These are phyloP conservation scores for Ceratocystis huliohia DNA, from an alignment of 2,329 filamentous ascomycete species.

Conservation along the genomic window DNA sequence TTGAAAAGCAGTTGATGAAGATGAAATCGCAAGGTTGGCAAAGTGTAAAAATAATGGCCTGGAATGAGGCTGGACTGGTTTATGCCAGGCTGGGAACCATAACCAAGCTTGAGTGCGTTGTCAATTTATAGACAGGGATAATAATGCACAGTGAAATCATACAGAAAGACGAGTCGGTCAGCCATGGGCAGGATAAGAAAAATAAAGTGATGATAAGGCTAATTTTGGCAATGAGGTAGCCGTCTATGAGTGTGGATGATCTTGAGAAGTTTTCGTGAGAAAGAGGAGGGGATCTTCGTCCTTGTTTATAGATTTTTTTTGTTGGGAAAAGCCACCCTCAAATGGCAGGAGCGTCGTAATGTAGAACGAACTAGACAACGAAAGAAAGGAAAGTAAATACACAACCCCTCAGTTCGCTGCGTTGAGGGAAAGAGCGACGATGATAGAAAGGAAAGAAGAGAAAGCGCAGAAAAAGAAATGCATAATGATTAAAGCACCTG, in stretches of 20 bases:
- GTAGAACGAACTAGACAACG: neutral
- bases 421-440: neutral
- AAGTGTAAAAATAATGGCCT: neutral
- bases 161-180: neutral
- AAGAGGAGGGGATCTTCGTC: neutral
- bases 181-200: neutral
- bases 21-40: slow-evolving; percentile 2
- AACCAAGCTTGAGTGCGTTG: neutral
- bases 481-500: too few species aligned
- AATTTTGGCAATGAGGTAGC: neutral
- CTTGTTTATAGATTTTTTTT: too few species aligned
- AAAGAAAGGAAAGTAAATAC: neutral
- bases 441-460: neutral
- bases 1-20: neutral
- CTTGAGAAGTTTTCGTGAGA: neutral
- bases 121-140: slow-evolving; percentile 2
- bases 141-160: neutral
- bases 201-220: neutral
- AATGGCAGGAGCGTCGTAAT: neutral
- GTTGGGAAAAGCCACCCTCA: too few species aligned
- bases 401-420: neutral
- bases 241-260: neutral
- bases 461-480: neutral
- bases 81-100: neutral
- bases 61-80: slow-evolving; percentile 11